A percentile compares a stretch with the other conserved stretches of the same genome.
Conservation (phyloP, 306 rosid genomes). For the Sophora flavescens region DNA sequence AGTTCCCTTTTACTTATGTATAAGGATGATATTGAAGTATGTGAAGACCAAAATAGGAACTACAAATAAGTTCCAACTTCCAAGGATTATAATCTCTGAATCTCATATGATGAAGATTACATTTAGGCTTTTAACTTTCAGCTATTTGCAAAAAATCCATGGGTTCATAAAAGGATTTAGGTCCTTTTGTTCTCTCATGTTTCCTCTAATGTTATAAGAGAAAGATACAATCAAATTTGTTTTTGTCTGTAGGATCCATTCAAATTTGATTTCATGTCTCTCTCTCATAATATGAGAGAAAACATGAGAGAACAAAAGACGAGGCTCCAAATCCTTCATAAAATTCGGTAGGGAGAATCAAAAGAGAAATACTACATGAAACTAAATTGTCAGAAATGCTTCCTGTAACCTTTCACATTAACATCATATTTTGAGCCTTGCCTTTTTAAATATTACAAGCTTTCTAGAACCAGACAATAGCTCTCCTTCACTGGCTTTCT, state of each 20-base stretch:
- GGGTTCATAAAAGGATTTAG: neutral
- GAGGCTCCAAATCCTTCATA: too few relatives aligned
- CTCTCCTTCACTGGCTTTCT: conserved; percentile 10
- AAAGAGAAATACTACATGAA: conserved; percentile 3
- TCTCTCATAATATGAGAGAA: too few relatives aligned
- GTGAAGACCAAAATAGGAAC: conserved; percentile 8
- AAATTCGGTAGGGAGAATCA: neutral
- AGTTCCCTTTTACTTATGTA: neutral
- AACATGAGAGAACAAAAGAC: too few relatives aligned
- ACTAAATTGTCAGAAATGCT: conserved; percentile 18
- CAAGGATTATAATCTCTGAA: neutral
- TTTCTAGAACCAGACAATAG: neutral
- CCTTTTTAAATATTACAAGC: conserved; percentile 20
- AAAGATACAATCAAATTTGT: too few relatives aligned
- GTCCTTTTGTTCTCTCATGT: too few relatives aligned
- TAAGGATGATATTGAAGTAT: neutral
- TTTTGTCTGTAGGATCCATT: too few relatives aligned
- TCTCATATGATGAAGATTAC: neutral
- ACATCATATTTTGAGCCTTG: neutral
- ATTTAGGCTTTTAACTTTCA: neutral
- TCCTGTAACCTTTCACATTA: conserved; percentile 13
- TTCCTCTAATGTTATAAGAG: too few relatives aligned
- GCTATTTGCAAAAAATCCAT: neutral
- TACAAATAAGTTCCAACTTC: conserved; percentile 12
- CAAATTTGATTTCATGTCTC: too few relatives aligned